Conservation (phyloP, 352 stramenopile genomes). For the Thraustochytrium striatum region DNA sequence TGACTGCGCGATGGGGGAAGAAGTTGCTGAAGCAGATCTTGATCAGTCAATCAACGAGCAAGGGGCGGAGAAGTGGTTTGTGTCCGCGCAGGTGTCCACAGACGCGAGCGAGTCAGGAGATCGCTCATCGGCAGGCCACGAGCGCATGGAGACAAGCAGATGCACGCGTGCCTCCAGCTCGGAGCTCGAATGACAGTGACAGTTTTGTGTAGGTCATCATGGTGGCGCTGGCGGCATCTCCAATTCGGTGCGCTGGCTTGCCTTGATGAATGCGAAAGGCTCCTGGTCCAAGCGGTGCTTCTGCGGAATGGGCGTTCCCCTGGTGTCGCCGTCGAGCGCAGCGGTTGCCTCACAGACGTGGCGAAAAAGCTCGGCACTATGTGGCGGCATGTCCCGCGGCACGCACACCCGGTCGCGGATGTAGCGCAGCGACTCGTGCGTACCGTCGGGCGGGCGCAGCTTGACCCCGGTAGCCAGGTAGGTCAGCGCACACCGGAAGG, state of each 20-base stretch:
- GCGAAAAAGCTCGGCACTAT: neutral
- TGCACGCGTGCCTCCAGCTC: no score
- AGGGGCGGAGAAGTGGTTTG: no score
- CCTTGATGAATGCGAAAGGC: conserved; percentile 29
- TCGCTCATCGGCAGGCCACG: no score
- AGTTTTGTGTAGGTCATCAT: no score
- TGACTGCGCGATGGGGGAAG: no score
- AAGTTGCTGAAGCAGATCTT: no score
- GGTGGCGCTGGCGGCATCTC: no score
- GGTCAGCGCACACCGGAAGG: conserved; percentile 34
- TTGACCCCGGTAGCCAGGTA: conserved; percentile 3
- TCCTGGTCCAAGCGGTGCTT: conserved; percentile 48
- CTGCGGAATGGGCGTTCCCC: conserved; percentile 1
- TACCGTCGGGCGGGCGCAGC: conserved; percentile 41
- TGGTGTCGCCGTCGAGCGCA: neutral
- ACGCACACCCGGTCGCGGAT: conserved; percentile 49
- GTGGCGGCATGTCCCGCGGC: conserved; percentile 48
- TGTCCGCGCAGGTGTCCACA: no score
- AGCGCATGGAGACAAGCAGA: no score
- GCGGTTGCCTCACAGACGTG: conserved; percentile 16
- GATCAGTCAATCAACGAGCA: no score
- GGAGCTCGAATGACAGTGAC: no score
- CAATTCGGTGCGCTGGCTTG: conserved; percentile 28
- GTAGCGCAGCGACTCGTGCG: conserved; percentile 44
- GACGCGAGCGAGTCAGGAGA: no score